phyloP scores from a whole-genome alignment of 257 asterid species.

The Fraxinus quadrangulata region DNA sequence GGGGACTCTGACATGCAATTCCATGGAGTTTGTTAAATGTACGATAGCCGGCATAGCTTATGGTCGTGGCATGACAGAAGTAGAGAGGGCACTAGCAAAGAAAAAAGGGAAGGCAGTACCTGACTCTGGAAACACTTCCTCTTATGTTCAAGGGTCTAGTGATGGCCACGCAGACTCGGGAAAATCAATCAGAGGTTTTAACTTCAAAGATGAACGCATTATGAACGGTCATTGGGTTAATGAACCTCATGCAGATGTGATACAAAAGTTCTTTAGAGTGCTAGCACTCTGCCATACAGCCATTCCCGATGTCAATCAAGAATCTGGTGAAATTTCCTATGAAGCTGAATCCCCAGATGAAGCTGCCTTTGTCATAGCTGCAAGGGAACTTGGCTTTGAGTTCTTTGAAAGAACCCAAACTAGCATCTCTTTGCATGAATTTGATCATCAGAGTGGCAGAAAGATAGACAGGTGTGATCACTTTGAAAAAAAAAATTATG shows the following conservation, averaged over 20 bases:
- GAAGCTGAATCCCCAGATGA: conserved; percentile 99
- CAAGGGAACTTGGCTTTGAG: conserved; percentile 89
- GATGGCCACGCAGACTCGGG: conserved; percentile 25
- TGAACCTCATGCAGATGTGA: conserved; percentile 56
- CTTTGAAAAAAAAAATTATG: background rate
- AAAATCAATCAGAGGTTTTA: conserved; percentile 74
- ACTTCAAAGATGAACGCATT: conserved; percentile 78
- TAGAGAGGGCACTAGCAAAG: conserved; percentile 76
- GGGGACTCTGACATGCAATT: conserved; percentile 90
- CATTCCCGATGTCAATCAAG: conserved; percentile 74
- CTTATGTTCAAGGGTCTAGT: conserved; percentile 27
- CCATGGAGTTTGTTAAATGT: conserved; percentile 96
- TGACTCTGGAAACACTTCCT: conserved; percentile 35
- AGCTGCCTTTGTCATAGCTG: conserved; percentile 94
- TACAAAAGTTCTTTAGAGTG: conserved; percentile 80
- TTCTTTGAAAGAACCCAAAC: conserved; percentile 83
- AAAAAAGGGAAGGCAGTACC: conserved; percentile 45
- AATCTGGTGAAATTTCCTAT: conserved; percentile 64
- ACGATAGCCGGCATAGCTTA: conserved; percentile 82
- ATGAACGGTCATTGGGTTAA: conserved; percentile 84
- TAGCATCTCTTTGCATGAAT: conserved; percentile 72
- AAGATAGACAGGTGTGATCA: conserved; percentile 62
- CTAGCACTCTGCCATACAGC: conserved; percentile 93
- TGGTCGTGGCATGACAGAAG: conserved; percentile 93
- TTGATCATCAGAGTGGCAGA: conserved; percentile 58